Evolutionary conservation across 1,284 basidiomycete genomes (phyloP).

Genomic region (Ceratobasidium sp.): DNA sequence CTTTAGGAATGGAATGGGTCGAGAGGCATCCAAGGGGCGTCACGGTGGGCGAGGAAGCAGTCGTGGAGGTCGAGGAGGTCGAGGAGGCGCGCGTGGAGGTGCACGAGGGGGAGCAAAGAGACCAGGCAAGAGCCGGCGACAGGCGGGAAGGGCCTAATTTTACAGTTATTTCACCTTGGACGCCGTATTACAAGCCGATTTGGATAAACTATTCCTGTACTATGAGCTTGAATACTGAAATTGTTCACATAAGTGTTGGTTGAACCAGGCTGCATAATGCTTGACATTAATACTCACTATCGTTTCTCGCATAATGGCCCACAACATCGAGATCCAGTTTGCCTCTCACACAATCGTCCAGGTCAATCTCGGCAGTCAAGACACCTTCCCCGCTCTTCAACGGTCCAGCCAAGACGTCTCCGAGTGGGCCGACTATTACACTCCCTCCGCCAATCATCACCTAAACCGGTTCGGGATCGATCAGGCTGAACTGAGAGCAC

Average conservation of each 20-base stretch:
- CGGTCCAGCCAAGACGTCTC: slow-evolving; percentile 77
- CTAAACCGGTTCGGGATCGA: background rate
- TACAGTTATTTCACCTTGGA: background rate
- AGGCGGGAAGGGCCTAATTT: slow-evolving; percentile 14
- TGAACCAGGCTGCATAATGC: background rate
- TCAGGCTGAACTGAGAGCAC: slow-evolving; percentile 10
- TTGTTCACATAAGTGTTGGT: no score
- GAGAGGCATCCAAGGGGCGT: slow-evolving; percentile 13
- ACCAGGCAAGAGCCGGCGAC: slow-evolving; percentile 44
- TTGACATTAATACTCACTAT: slow-evolving; percentile 63
- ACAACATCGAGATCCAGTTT: slow-evolving; percentile 80
- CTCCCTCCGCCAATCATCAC: slow-evolving; percentile 78
- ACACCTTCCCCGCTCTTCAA: slow-evolving; percentile 71
- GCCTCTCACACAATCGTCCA: slow-evolving; percentile 71
- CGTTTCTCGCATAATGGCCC: slow-evolving; percentile 77
- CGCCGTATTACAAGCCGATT: background rate
- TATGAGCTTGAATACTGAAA: slow-evolving; percentile 31
- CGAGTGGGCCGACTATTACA: slow-evolving; percentile 76
- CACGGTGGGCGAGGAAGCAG: slow-evolving; percentile 24
- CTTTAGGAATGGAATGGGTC: slow-evolving; percentile 52
- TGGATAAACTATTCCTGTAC: slow-evolving; percentile 28
- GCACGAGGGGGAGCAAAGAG: slow-evolving; percentile 39
- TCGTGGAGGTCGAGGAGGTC: slow-evolving; percentile 9
- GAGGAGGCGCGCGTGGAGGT: slow-evolving; percentile 45
- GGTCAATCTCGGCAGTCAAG: slow-evolving; percentile 73